A percentile compares a stretch with the other conserved stretches of the same genome.
Conservation (phyloP, 441 rosid species). For the Theobroma grandiflorum region DNA sequence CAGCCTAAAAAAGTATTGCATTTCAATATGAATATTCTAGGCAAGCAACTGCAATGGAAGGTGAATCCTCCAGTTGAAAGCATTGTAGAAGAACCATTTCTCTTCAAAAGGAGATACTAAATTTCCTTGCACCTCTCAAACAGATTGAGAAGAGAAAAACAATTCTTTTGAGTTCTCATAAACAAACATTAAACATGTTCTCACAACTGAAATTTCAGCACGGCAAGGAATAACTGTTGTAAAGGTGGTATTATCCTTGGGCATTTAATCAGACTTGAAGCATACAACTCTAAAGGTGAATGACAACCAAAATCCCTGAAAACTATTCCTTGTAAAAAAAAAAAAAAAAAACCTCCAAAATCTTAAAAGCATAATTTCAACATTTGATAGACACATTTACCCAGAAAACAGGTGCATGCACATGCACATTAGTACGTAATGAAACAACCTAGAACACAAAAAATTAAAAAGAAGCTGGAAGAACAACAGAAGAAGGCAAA, state of each 20-base stretch:
- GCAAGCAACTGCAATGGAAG: constrained; percentile 10
- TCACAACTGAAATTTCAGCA: constrained; percentile 4
- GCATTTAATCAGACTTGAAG: background rate
- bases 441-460: background rate
- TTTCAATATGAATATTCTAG: background rate
- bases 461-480: background rate
- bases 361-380: background rate
- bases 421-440: background rate
- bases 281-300: constrained; percentile 3
- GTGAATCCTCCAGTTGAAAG: background rate
- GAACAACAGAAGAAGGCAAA: constrained; percentile 14
- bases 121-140: constrained; percentile 9
- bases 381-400: no score
- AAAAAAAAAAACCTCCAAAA: constrained; percentile 3
- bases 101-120: background rate
- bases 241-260: background rate
- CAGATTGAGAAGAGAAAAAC: constrained; percentile 16
- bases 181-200: background rate
- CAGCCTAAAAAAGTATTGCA: background rate
- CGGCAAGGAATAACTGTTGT: background rate
- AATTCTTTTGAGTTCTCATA: background rate
- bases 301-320: constrained; percentile 3
- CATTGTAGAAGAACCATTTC: background rate
- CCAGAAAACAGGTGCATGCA: no score
- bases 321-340: constrained; percentile 6